Evolutionary conservation across 2,329 filamentous ascomycete species (phyloP).

Genomic region (Pseudogymnoascus sp.): DNA sequence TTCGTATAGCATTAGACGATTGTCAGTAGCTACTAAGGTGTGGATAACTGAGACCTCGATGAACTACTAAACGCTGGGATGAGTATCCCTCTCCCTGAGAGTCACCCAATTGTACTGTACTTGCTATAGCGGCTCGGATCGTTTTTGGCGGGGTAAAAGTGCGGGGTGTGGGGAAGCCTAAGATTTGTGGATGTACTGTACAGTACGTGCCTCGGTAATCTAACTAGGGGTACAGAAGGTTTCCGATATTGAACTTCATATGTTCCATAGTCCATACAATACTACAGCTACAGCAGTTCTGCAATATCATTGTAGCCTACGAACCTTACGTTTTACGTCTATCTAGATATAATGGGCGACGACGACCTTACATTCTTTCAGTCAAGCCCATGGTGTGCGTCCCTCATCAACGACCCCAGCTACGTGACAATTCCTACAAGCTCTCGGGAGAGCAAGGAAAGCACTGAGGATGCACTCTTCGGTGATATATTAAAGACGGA

Average conservation of each 20-base stretch:
- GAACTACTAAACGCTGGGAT: background rate
- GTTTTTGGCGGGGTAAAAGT: too few relatives aligned
- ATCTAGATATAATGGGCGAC: background rate
- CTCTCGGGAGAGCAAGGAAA: constrained; percentile 10
- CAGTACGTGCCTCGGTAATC: background rate
- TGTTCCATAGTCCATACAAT: background rate
- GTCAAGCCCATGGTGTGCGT: constrained; percentile 12
- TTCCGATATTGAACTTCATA: background rate
- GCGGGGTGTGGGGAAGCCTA: too few relatives aligned
- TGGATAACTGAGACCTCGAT: background rate
- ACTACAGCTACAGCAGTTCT: background rate
- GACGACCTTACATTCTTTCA: background rate
- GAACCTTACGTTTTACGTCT: background rate
- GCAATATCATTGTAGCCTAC: background rate
- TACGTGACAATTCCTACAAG: background rate
- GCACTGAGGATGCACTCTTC: constrained; percentile 10
- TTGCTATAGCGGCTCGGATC: too few relatives aligned
- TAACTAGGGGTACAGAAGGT: background rate
- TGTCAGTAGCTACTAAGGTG: background rate
- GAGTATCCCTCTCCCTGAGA: background rate
- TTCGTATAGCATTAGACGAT: background rate
- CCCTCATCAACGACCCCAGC: constrained; percentile 5
- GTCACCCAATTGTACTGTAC: background rate
- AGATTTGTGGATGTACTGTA: too few relatives aligned
- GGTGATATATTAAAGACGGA: constrained; percentile 9